Base-by-base conservation (phyloP, 176 grass and related monocot species). In the Areca catechu region DNA sequence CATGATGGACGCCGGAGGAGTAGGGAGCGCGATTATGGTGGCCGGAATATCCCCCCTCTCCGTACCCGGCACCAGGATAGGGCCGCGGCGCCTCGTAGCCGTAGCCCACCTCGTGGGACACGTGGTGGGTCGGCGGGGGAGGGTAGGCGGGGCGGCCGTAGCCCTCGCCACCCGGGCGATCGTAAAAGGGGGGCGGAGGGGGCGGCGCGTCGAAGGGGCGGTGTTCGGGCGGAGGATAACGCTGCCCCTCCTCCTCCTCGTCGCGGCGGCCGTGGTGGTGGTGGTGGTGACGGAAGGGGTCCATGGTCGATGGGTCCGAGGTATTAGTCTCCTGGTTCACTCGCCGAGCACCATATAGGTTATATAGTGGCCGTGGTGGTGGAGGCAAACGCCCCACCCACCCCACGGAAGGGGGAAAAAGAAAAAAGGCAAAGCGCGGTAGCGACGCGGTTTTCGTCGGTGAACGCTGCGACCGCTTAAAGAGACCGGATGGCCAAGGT, bases 151-250 rank as follows among this genome's bases (percentile, higher is more conserved):
- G 21, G 0, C 50, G 79, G 0, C 54, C 66, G 63, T 83, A 75
- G 61, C 67, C 48, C 16, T 68, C 61, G 2, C 53, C 20, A 22
- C 16, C 5, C 2, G 37, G 43, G 0, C 23, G 80, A 60, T 73
- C 71, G 30, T 83, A 65, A 21, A 49, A 69, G 48, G 79, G 85
- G 78, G 69, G 77, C 48, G 64, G 67, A 59, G 67, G 59, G 76
- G 63, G 60, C 30, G 72, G 68, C 76, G 71, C 71, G 47, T 20
- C 17, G 61, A 12, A 12, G 9, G 34, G 52, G 57, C 2, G 16
- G 19, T 43, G 68, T 68, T 67, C 72, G 78, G 16, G 23, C 20
- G 15, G 48, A 3, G 5, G 62, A 43, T 20, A 9, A 48, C 18
- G 43, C 20, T 50, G 48, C 3, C 25, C 62, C 18, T 51, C 22